Percentiles rank a stretch among this genome's conserved stretches.
These are phyloP conservation scores for Aspergillus udagawae DNA, from an alignment of 2,329 filamentous ascomycete species.

Conservation along the genomic window DNA sequence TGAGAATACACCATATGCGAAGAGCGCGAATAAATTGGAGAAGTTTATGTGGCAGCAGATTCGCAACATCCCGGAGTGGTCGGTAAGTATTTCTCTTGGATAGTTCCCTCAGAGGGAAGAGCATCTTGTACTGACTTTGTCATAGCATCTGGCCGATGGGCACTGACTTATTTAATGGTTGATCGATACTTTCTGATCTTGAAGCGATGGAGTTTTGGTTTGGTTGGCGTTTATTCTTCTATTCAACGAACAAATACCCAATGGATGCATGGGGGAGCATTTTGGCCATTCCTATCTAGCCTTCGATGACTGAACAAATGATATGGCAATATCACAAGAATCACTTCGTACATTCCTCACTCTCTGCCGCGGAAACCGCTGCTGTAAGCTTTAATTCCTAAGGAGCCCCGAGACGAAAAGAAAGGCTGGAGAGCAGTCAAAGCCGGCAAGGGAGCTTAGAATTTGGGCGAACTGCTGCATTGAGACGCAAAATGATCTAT, in stretches of 20 bases:
- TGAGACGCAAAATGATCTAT: not conserved
- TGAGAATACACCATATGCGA: conserved; percentile 90
- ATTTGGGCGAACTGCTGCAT: not conserved
- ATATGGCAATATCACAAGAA: not conserved
- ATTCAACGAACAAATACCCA: conserved; percentile 14
- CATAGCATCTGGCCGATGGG: conserved; percentile 40
- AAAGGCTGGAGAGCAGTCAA: not conserved
- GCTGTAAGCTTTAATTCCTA: not conserved
- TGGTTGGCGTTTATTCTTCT: conserved; percentile 8
- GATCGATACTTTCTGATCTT: conserved; percentile 3
- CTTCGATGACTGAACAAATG: not conserved
- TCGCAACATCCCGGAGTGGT: conserved; percentile 90
- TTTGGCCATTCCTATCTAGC: not conserved
- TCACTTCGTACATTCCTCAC: not conserved
- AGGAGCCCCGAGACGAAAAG: not conserved
- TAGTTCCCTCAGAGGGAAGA: not conserved
- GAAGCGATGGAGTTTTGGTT: conserved; percentile 7
- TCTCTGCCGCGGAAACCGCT: not conserved
- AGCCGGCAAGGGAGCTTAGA: not conserved
- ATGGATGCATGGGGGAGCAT: conserved; percentile 7
- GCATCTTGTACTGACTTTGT: conserved; percentile 1
- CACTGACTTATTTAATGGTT: conserved; percentile 24
- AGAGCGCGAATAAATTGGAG: conserved; percentile 87
- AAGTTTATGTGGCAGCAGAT: conserved; percentile 96
- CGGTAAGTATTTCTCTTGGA: conserved; percentile 40